These are phyloP conservation scores for Pichia exigua DNA, from an alignment of 805 yeast genomes.

Conservation along the genomic window DNA sequence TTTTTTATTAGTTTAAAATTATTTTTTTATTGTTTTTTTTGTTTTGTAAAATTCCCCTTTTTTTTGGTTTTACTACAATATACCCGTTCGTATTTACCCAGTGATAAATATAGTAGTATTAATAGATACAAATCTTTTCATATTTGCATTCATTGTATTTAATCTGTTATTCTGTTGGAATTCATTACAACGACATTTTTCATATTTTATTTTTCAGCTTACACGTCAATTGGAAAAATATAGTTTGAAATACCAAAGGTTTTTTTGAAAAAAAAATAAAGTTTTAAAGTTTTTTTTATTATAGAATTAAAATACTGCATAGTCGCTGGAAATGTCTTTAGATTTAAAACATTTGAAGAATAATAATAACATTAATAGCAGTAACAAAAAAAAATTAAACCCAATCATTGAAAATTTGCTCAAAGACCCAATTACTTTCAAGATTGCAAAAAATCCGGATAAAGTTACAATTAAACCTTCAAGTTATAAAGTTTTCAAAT, in stretches of 20 bases:
- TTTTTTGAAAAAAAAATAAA: not conserved
- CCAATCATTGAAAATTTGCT: slow-evolving; percentile 29
- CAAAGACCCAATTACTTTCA: slow-evolving; percentile 55
- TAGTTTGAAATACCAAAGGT: not conserved
- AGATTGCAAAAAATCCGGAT: slow-evolving; percentile 51
- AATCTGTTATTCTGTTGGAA: not conserved
- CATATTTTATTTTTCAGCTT: not conserved
- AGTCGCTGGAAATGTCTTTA: not conserved
- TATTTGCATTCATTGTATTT: not conserved
- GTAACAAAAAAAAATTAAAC: slow-evolving; percentile 1
- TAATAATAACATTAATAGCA: not conserved
- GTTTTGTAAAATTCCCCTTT: not conserved
- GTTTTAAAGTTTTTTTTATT: not conserved
- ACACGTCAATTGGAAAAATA: not conserved
- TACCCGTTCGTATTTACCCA: not conserved
- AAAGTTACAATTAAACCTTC: slow-evolving; percentile 38
- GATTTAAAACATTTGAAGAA: not conserved
- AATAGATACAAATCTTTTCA: not conserved
- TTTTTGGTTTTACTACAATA: not conserved
- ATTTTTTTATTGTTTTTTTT: too few relatives aligned
- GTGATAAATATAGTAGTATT: not conserved
- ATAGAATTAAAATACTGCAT: not conserved
- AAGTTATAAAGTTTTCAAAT: slow-evolving; percentile 37
- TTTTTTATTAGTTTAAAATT: not conserved
- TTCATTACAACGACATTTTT: not conserved